Conservation (phyloP, 1,139 yeast species). For the Torulaspora globosa region DNA sequence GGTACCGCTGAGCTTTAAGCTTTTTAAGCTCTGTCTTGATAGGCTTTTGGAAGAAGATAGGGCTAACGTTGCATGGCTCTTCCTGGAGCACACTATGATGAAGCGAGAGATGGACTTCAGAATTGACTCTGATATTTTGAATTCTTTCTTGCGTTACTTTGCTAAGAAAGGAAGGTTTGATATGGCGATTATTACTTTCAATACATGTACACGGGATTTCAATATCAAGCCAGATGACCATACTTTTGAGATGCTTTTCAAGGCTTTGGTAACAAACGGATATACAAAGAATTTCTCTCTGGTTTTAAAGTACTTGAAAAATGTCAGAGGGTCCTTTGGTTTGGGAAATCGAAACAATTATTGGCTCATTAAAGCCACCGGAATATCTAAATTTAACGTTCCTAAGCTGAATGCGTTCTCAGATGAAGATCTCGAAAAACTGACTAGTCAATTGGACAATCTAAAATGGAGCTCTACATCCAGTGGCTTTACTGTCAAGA, state of each 20-base stretch:
- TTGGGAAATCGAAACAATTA: constrained; percentile 19
- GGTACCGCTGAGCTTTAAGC: constrained; percentile 27
- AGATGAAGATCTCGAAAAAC: constrained; percentile 9
- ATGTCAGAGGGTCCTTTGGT: constrained; percentile 9
- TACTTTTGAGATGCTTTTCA: constrained; percentile 37
- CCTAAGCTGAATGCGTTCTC: constrained; percentile 9
- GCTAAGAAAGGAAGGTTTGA: constrained; percentile 38
- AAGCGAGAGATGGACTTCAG: constrained; percentile 14
- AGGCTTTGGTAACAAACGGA: constrained; percentile 36
- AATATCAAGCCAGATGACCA: constrained; percentile 31
- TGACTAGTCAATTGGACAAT: constrained; percentile 9
- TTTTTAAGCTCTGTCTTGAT: constrained; percentile 29
- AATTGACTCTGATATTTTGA: constrained; percentile 29
- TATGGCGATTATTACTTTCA: constrained; percentile 33
- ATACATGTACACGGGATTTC: constrained; percentile 30
- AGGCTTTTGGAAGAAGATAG: constrained; percentile 30
- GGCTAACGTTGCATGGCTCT: constrained; percentile 31
- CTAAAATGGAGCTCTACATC: constrained; percentile 12
- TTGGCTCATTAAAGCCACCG: constrained; percentile 29
- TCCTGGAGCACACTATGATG: constrained; percentile 19
- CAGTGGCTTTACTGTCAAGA: constrained; percentile 11
- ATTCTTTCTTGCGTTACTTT: constrained; percentile 32
- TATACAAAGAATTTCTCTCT: constrained; percentile 30
- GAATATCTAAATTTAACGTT: constrained; percentile 22
- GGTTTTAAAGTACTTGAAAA: constrained; percentile 20